Conservation (phyloP, 2,329 filamentous ascomycete genomes). For the Fusarium brachygibbosum region DNA sequence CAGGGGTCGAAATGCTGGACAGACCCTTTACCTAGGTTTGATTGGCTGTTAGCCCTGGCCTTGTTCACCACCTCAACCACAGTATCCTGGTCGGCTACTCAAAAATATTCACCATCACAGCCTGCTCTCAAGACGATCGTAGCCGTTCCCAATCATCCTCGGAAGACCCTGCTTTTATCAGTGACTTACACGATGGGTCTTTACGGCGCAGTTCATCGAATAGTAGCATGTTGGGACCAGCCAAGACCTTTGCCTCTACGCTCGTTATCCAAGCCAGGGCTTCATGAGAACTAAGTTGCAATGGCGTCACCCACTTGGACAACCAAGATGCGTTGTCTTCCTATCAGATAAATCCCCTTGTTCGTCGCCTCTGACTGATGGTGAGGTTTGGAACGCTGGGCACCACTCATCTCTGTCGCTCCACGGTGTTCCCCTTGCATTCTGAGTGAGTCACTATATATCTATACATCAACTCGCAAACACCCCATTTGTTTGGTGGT, state of each 20-base stretch:
- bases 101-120: conserved; percentile 35
- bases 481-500: conserved; percentile 49
- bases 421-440: conserved; percentile 48
- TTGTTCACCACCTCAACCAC: conserved; percentile 18
- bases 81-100: conserved; percentile 30
- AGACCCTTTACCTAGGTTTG: conserved; percentile 26
- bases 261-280: conserved; percentile 21
- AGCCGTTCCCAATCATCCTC: conserved; percentile 35
- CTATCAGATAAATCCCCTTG: conserved; percentile 44
- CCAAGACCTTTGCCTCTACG: conserved; percentile 9
- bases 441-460: conserved; percentile 48
- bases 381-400: conserved; percentile 46
- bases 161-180: conserved; percentile 38
- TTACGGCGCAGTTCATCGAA: conserved; percentile 15
- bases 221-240: conserved; percentile 22
- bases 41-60: conserved; percentile 38
- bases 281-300: conserved; percentile 24
- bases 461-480: conserved; percentile 34
- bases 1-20: conserved; percentile 28
- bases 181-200: conserved; percentile 22
- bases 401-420: conserved; percentile 45
- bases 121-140: conserved; percentile 41
- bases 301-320: conserved; percentile 48
- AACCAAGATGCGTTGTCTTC: conserved; percentile 39
- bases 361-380: conserved; percentile 33